These are phyloP conservation scores for Plasmopara viticola DNA, from an alignment of 352 stramenopile genomes.

Conservation along the genomic window DNA sequence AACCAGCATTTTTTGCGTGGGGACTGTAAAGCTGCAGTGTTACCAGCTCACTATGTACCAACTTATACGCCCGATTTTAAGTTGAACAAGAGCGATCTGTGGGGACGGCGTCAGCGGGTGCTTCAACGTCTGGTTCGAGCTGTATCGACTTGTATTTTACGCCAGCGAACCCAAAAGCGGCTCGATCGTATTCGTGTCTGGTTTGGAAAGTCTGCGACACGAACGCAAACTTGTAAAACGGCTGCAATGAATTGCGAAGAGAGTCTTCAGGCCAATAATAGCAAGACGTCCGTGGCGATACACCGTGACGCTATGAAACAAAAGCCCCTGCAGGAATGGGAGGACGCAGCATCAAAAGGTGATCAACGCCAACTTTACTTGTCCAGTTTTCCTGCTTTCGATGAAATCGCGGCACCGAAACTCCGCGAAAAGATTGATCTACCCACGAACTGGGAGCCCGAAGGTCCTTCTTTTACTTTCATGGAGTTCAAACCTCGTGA, in stretches of 20 bases:
- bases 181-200: too few relatives aligned
- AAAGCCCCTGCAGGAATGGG: neutral
- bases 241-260: conserved; percentile 51
- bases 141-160: conserved; percentile 71
- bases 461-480: conserved; percentile 50
- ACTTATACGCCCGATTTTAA: conserved; percentile 66
- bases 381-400: conserved; percentile 52
- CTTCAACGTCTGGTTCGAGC: conserved; percentile 60
- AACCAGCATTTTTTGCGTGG: conserved; percentile 12
- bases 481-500: conserved; percentile 57
- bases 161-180: conserved; percentile 28
- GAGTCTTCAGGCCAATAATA: neutral
- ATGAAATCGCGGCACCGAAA: conserved; percentile 43
- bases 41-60: conserved; percentile 40
- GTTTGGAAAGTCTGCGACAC: too few relatives aligned
- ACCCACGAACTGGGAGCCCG: conserved; percentile 36
- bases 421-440: conserved; percentile 31
- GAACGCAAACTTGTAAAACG: conserved; percentile 37
- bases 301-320: neutral
- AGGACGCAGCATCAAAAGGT: conserved; percentile 2
- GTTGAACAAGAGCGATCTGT: conserved; percentile 84
- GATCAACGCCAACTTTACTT: conserved; percentile 19
- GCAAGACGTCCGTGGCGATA: neutral
- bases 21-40: conserved; percentile 25
- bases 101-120: conserved; percentile 58